Evolutionary conservation across 345 rosid genomes (phyloP).

Genomic region (Euphorbia lathyris): DNA sequence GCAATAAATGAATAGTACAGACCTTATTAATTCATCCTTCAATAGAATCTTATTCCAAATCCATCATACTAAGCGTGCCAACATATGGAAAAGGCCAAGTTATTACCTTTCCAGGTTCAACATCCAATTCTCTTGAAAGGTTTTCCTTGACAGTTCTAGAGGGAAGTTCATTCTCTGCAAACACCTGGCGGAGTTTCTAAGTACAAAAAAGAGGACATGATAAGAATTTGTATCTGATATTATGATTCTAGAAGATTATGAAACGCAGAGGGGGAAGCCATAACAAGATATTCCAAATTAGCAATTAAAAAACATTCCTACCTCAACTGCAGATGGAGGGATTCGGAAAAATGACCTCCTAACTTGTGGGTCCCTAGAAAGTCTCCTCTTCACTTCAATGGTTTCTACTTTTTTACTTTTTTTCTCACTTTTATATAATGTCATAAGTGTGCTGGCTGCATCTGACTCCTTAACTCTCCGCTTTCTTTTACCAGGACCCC

Average conservation of each 20-base stretch:
- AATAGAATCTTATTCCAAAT: not conserved
- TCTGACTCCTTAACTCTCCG: slow-evolving; percentile 76
- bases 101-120: slow-evolving; percentile 76
- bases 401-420: slow-evolving; percentile 33
- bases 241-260: slow-evolving; percentile 1
- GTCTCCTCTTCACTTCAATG: slow-evolving; percentile 31
- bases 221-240: slow-evolving; percentile 3
- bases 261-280: not conserved
- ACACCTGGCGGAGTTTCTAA: slow-evolving; percentile 89
- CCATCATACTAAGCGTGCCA: not conserved
- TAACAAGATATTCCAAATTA: slow-evolving; percentile 3
- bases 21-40: not conserved
- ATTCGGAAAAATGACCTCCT: slow-evolving; percentile 61
- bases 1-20: not conserved
- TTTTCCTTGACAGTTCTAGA: slow-evolving; percentile 64
- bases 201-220: slow-evolving; percentile 5
- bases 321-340: slow-evolving; percentile 83
- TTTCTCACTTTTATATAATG: slow-evolving; percentile 56
- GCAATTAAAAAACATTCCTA: slow-evolving; percentile 29
- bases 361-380: slow-evolving; percentile 41
- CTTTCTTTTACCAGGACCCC: slow-evolving; percentile 89
- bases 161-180: slow-evolving; percentile 93
- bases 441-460: slow-evolving; percentile 65
- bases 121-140: slow-evolving; percentile 80
- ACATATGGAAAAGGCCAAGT: slow-evolving; percentile 2